A percentile compares a stretch with the other conserved stretches of the same genome.
phyloP scores from a whole-genome alignment of 306 rosid species.

The Erythrophleum fordii region DNA sequence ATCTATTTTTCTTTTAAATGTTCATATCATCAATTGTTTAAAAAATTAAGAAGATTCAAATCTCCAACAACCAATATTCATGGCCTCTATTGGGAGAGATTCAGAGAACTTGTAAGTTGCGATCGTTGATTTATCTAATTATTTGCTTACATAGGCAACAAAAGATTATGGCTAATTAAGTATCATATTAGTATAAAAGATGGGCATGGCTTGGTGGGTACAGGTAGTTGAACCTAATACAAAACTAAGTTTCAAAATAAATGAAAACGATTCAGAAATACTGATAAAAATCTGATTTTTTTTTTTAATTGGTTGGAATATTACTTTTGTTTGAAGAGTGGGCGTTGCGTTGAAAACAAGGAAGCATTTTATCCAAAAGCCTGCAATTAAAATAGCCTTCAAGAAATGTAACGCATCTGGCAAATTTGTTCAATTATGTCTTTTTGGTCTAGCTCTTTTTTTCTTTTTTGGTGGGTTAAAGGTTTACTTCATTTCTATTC shows the following conservation, averaged over 20 bases:
- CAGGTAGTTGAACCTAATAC: background rate
- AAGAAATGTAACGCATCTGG: background rate
- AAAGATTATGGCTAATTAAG: background rate
- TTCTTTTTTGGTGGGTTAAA: too few species aligned
- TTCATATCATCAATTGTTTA: too few species aligned
- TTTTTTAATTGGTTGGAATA: constrained; percentile 8
- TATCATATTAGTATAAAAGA: too few species aligned
- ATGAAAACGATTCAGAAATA: background rate
- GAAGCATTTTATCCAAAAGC: background rate
- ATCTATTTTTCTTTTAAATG: too few species aligned
- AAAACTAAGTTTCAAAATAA: background rate
- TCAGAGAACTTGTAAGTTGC: background rate
- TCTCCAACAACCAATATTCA: too few species aligned
- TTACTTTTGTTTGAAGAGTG: constrained; percentile 31
- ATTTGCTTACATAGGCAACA: background rate
- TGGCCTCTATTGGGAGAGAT: background rate
- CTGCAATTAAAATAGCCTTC: background rate
- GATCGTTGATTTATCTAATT: too few species aligned
- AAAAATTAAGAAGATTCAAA: too few species aligned
- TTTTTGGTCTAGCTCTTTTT: too few species aligned
- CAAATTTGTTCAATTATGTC: background rate
- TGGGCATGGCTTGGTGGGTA: background rate
- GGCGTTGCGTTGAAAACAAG: constrained; percentile 41
- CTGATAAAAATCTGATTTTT: background rate
- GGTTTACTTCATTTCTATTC: too few species aligned